Evolutionary conservation across 2,329 filamentous ascomycete genomes (phyloP), one percentile per base, ranked within the genome.

Genomic region (Ceratocystis colombiana): DNA sequence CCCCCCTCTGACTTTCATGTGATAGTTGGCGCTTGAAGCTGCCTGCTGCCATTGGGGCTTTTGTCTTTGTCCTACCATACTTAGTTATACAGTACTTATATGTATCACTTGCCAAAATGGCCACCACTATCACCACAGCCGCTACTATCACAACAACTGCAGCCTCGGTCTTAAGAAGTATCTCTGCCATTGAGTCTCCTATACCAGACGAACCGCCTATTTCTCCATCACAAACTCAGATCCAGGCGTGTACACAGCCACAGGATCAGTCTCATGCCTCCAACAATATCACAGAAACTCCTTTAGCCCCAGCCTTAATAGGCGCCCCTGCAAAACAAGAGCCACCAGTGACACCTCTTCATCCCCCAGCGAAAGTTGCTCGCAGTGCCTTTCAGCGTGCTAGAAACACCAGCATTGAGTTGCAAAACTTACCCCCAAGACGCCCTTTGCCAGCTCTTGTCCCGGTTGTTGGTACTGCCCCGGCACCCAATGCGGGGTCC

Each of bases 91-190:
- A 25, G 20, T 53, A 25, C 48, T n/a, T 25, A 4, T n/a, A 59
- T 59, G 55, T 30, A 30, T 59, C 48, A 8, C 28, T n/a, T n/a
- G 55, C 33, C 30, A 37, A 17, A n/a, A 59, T 59, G 55, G 55
- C 55, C 25, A 59, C 55, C n/a, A 59, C 28, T 17, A 57, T 22
- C 50, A 55, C 25, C 25, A 55, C 22, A 22, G 15, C n/a, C 25
- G n/a, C 50, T 28, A 57, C 15, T 17, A 59, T 30, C 28, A 37
- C 55, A n/a, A 37, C 55, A 59, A 37, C 37, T 41, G 37, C 55
- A 37, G 8, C 10, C 28, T 28, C n/a, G 3, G 50, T 25, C 20
- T 2, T 55, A 12, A 25, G 28, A 25, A 28, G 20, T 15, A 25
- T 28, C 15, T 4, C 55, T n/a, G 25, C 30, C 55, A 33, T 37